These are phyloP conservation scores for Cladosporium phlei DNA, from an alignment of 2,329 filamentous ascomycete genomes.

Conservation along the genomic window DNA sequence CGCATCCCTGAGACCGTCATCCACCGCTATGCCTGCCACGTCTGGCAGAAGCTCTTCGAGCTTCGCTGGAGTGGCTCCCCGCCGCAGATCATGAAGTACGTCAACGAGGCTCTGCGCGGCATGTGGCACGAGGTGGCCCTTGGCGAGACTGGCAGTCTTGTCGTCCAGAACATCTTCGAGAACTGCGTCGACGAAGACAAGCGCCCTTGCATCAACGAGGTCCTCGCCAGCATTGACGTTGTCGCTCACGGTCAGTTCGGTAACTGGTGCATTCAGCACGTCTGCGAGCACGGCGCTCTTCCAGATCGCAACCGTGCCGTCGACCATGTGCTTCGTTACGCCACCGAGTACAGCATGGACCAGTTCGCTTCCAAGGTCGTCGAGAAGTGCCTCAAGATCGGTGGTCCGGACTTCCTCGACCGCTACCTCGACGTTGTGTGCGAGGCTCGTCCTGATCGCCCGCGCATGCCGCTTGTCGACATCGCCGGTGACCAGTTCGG, in stretches of 20 bases:
- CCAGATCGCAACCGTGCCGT: constrained; percentile 88
- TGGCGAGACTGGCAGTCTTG: constrained; percentile 93
- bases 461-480: constrained; percentile 93
- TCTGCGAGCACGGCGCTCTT: constrained; percentile 91
- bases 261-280: constrained; percentile 99
- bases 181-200: constrained; percentile 99
- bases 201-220: constrained; percentile 96
- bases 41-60: constrained; percentile 99
- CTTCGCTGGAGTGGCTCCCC: constrained; percentile 91
- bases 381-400: constrained; percentile 98
- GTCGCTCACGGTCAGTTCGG: constrained; percentile 97
- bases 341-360: constrained; percentile 96
- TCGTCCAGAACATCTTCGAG: constrained; percentile 99
- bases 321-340: constrained; percentile 90
- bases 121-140: constrained; percentile 99
- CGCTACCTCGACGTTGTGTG: constrained; percentile 92
- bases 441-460: constrained; percentile 82
- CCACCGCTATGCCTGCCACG: constrained; percentile 96
- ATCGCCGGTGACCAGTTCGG: constrained; percentile 98
- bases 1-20: constrained; percentile 97
- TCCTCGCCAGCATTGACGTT: constrained; percentile 89
- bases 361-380: constrained; percentile 99
- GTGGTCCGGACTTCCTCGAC: constrained; percentile 80
- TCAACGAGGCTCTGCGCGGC: constrained; percentile 87
- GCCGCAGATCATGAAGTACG: constrained; percentile 96